phyloP scores from a whole-genome alignment of 2,329 filamentous ascomycete species.

The Monosporascus sp. region DNA sequence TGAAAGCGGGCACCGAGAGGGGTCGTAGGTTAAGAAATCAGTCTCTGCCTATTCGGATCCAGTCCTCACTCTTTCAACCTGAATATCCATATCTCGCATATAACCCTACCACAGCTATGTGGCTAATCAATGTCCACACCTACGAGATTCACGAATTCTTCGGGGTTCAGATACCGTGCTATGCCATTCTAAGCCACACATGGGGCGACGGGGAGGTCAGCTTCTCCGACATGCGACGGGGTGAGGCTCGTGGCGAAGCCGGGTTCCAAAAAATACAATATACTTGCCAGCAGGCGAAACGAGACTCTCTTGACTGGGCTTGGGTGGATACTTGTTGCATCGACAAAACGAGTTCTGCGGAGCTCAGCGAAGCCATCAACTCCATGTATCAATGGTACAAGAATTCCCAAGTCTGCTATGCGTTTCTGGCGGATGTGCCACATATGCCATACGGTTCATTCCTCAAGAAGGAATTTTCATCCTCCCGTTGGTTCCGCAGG shows the following conservation, averaged over 20 bases:
- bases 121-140: constrained; percentile 10
- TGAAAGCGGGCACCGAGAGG: too few relatives aligned
- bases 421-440: background rate
- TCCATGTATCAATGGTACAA: constrained; percentile 3
- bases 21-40: too few relatives aligned
- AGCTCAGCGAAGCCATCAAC: constrained; percentile 1
- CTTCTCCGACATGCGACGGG: constrained; percentile 2
- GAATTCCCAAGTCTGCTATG: background rate
- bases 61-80: too few relatives aligned
- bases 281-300: too few relatives aligned
- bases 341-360: background rate
- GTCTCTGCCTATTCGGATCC: too few relatives aligned
- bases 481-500: too few relatives aligned
- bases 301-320: background rate
- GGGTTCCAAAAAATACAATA: background rate
- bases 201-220: constrained; percentile 13
- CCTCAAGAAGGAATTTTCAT: too few relatives aligned
- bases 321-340: constrained; percentile 3
- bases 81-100: too few relatives aligned
- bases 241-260: background rate
- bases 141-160: constrained; percentile 9
- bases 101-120: constrained; percentile 2
- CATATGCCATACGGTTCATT: too few relatives aligned
- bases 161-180: constrained; percentile 4
- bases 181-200: constrained; percentile 16